phyloP scores from a whole-genome alignment of 1,284 basidiomycete genomes.

The Fomitopsis betulina region DNA sequence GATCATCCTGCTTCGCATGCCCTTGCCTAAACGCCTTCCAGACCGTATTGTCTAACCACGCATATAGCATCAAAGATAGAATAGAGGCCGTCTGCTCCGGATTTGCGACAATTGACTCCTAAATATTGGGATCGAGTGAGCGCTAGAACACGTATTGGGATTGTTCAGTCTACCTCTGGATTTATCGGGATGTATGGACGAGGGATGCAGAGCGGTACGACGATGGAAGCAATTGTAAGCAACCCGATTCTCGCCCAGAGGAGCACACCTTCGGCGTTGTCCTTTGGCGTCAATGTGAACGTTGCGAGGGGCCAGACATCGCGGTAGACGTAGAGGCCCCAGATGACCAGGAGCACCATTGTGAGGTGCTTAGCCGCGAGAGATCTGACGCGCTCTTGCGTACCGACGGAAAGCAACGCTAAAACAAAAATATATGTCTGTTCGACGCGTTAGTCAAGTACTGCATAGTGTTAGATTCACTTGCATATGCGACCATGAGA shows the following conservation, averaged over 20 bases:
- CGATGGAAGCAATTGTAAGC: constrained; percentile 31
- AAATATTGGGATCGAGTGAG: constrained; percentile 25
- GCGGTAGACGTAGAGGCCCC: constrained; percentile 43
- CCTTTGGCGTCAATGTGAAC: constrained; percentile 33
- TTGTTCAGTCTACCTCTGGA: constrained; percentile 28
- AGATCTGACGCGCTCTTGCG: neutral
- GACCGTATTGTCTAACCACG: constrained; percentile 41
- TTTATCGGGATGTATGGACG: constrained; percentile 36
- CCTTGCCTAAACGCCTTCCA: constrained; percentile 20
- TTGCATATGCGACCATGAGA: neutral
- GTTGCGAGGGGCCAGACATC: constrained; percentile 61
- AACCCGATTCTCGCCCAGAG: constrained; percentile 30
- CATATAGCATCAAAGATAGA: constrained; percentile 49
- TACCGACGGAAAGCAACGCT: neutral
- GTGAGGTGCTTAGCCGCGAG: constrained; percentile 8
- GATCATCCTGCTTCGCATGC: constrained; percentile 24
- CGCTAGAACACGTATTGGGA: constrained; percentile 23
- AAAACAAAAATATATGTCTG: constrained; percentile 2
- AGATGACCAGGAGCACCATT: constrained; percentile 25
- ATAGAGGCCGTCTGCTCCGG: constrained; percentile 67
- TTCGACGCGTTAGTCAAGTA: neutral
- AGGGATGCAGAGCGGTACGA: constrained; percentile 40
- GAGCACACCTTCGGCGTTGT: constrained; percentile 26
- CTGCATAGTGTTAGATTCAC: neutral
- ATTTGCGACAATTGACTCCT: too few species aligned